Conservation (phyloP, 2,329 filamentous ascomycete genomes). For the Cordyceps cicadae region DNA sequence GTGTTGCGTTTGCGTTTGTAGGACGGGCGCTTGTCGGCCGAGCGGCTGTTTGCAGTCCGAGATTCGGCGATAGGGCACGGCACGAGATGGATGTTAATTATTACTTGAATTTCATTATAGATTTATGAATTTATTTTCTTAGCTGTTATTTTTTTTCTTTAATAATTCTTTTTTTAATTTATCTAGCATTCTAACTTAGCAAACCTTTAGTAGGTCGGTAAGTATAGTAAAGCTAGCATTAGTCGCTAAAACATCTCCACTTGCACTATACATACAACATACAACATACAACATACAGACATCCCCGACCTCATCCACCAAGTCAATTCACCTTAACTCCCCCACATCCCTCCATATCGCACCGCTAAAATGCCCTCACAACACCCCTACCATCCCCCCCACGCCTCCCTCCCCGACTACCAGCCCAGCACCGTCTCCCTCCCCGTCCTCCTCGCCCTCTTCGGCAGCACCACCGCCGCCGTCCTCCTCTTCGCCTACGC, state of each 20-base stretch:
- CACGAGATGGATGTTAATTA: too few species aligned
- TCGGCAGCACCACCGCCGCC: constrained; percentile 27
- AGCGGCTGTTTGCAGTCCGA: neutral
- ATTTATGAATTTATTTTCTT: too few species aligned
- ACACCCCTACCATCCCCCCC: constrained; percentile 39
- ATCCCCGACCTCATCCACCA: neutral
- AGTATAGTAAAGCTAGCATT: too few species aligned
- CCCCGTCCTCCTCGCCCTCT: constrained; percentile 25
- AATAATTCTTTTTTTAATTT: too few species aligned
- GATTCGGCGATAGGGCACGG: neutral
- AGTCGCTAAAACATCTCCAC: too few species aligned
- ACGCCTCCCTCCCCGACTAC: constrained; percentile 31
- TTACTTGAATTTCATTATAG: too few species aligned
- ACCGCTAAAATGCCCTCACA: constrained; percentile 19
- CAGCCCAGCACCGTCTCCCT: constrained; percentile 31
- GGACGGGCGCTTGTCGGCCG: neutral
- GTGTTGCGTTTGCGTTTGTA: neutral
- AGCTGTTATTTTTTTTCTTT: too few species aligned
- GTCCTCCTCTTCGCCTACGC: constrained; percentile 23
- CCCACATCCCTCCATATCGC: neutral
- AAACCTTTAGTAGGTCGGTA: too few species aligned
- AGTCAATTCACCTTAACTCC: neutral
- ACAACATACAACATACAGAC: too few species aligned
- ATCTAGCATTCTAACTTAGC: too few species aligned
- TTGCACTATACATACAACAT: too few species aligned